phyloP scores from a whole-genome alignment of 179 eudicot genomes.

The Beta lomatogona region DNA sequence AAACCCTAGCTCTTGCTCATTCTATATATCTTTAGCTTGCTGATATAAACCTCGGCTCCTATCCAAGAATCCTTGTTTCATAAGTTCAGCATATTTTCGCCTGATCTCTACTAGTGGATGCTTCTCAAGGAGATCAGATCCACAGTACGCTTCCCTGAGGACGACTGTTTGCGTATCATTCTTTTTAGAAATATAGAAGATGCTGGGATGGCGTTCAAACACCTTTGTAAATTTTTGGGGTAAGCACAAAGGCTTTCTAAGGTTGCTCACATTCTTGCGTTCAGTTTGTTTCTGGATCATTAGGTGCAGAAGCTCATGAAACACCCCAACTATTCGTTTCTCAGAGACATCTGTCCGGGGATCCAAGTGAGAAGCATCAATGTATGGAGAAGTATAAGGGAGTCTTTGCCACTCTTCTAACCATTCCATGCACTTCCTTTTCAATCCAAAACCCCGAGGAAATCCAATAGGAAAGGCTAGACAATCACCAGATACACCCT shows the following conservation, averaged over 20 bases:
- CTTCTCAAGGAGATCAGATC: constrained; percentile 52
- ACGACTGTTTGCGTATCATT: constrained; percentile 72
- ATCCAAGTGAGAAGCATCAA: constrained; percentile 73
- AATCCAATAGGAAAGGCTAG: constrained; percentile 78
- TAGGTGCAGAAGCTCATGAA: constrained; percentile 85
- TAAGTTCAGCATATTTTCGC: constrained; percentile 53
- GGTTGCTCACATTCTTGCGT: constrained; percentile 80
- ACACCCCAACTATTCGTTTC: constrained; percentile 82
- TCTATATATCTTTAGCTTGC: constrained; percentile 21
- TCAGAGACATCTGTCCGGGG: constrained; percentile 92
- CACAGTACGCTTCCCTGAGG: constrained; percentile 72
- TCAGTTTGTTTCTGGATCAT: constrained; percentile 63
- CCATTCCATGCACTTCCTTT: constrained; percentile 79
- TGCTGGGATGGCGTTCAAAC: constrained; percentile 94
- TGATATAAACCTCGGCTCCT: constrained; percentile 73
- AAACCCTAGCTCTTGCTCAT: constrained; percentile 10
- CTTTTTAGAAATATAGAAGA: constrained; percentile 81
- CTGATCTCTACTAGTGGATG: constrained; percentile 76
- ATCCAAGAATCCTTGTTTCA: constrained; percentile 70
- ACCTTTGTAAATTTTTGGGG: constrained; percentile 94
- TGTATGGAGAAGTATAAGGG: constrained; percentile 88
- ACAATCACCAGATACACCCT: constrained; percentile 25
- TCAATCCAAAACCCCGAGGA: constrained; percentile 82
- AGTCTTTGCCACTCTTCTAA: constrained; percentile 88
- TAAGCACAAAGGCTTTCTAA: constrained; percentile 61